Evolutionary conservation across 768 basidiomycete species (phyloP).

Genomic region (Mycena pura): DNA sequence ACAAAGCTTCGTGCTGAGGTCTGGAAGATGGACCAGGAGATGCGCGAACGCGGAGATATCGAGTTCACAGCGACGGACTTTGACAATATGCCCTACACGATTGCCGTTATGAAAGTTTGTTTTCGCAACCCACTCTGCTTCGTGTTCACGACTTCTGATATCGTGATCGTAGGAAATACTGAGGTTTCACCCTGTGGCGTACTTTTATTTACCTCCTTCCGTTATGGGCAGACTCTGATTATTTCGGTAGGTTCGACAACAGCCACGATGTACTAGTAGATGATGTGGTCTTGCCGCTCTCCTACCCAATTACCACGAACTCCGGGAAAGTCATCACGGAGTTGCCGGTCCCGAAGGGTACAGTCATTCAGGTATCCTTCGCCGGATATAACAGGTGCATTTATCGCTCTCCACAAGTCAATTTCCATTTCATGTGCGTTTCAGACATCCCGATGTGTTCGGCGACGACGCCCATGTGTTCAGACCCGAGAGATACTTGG

Average conservation of each 20-base stretch:
- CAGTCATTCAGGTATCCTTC: slow-evolving; percentile 57
- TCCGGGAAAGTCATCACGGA: slow-evolving; percentile 51
- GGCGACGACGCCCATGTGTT: slow-evolving; percentile 63
- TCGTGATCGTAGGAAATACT: neutral
- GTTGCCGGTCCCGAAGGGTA: slow-evolving; percentile 57
- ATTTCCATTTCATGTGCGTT: no score
- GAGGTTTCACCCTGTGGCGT: slow-evolving; percentile 1
- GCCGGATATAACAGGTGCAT: slow-evolving; percentile 61
- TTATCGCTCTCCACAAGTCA: no score
- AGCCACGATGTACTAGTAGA: neutral
- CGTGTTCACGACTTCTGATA: neutral
- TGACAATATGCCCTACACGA: slow-evolving; percentile 56
- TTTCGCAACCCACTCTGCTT: neutral
- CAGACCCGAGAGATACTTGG: slow-evolving; percentile 65
- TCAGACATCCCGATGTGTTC: slow-evolving; percentile 56
- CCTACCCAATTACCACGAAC: slow-evolving; percentile 53
- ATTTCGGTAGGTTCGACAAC: neutral
- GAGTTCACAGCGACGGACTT: slow-evolving; percentile 55
- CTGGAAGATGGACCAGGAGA: slow-evolving; percentile 40
- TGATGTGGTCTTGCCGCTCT: slow-evolving; percentile 67
- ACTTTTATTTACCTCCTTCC: neutral
- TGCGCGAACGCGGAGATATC: slow-evolving; percentile 43
- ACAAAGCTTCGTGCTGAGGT: slow-evolving; percentile 67
- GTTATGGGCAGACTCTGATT: neutral
- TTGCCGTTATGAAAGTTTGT: slow-evolving; percentile 55